These are phyloP conservation scores for Colletotrichum truncatum DNA, from an alignment of 2,329 filamentous ascomycete species.

Conservation along the genomic window DNA sequence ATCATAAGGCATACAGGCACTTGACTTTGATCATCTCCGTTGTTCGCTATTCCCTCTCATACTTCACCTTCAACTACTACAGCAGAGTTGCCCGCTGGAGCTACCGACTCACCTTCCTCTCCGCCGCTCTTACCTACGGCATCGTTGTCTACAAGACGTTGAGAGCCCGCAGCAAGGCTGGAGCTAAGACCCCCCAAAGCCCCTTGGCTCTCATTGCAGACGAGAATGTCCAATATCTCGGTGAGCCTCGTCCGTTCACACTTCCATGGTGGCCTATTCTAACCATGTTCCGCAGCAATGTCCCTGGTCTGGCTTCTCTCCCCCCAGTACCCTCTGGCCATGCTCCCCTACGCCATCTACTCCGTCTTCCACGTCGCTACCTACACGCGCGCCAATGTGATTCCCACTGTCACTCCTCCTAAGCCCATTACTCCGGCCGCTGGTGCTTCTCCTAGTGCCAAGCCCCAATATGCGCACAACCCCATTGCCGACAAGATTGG, in stretches of 20 bases:
- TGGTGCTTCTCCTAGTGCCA: constrained; percentile 64
- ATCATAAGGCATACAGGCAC: constrained; percentile 66
- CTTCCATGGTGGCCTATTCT: background rate
- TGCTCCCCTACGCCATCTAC: constrained; percentile 96
- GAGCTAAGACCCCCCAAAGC: constrained; percentile 68
- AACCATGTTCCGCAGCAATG: constrained; percentile 70
- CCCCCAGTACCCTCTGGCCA: constrained; percentile 87
- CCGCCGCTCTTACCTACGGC: constrained; percentile 91
- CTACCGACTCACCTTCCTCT: constrained; percentile 90
- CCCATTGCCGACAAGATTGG: constrained; percentile 85
- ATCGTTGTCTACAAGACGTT: constrained; percentile 99
- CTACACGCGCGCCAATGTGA: constrained; percentile 92
- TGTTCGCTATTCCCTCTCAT: constrained; percentile 84
- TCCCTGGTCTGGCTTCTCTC: constrained; percentile 94
- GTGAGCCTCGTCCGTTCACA: constrained; percentile 63
- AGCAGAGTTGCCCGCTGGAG: constrained; percentile 80
- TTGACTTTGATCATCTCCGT: constrained; percentile 85
- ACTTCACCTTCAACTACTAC: constrained; percentile 88
- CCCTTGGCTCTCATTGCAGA: constrained; percentile 77
- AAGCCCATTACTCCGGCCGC: constrained; percentile 61
- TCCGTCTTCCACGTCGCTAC: constrained; percentile 98
- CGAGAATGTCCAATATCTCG: constrained; percentile 97
- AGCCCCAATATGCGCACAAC: constrained; percentile 62
- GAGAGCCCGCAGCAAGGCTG: constrained; percentile 82
- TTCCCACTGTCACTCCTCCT: constrained; percentile 83